Percentiles rank a stretch among this genome's conserved stretches.
These are phyloP conservation scores for Fistulina hepatica DNA, from an alignment of 1,284 basidiomycete species.

Conservation along the genomic window DNA sequence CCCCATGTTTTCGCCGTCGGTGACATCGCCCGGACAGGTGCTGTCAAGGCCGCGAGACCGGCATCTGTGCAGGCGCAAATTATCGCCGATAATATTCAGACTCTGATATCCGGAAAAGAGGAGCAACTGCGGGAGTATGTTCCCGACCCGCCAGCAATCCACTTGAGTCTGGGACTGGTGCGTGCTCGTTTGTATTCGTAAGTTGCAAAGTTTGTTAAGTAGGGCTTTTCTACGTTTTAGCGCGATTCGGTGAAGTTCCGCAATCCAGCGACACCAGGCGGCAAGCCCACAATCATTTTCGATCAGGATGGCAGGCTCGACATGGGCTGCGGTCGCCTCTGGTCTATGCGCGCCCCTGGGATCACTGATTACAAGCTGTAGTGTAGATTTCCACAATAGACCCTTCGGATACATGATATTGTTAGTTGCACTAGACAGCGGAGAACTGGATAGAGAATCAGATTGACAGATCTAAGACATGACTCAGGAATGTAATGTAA, in stretches of 20 bases:
- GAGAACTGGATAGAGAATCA: too few relatives aligned
- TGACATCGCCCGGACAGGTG: slow-evolving; percentile 33
- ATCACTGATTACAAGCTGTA: slow-evolving; percentile 10
- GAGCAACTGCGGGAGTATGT: slow-evolving; percentile 5
- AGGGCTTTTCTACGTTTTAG: neutral
- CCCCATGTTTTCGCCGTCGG: slow-evolving; percentile 34
- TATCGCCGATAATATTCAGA: slow-evolving; percentile 19
- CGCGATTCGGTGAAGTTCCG: slow-evolving; percentile 4
- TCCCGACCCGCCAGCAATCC: slow-evolving; percentile 7
- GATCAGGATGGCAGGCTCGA: slow-evolving; percentile 6
- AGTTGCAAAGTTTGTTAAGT: neutral
- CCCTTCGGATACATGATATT: too few relatives aligned
- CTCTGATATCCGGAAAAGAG: slow-evolving; percentile 13
- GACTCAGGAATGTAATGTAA: too few relatives aligned
- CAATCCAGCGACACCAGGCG: slow-evolving; percentile 4
- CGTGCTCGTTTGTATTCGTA: neutral
- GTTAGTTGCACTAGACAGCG: too few relatives aligned
- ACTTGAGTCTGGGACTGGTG: slow-evolving; percentile 11
- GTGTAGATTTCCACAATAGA: slow-evolving; percentile 1
- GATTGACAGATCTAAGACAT: too few relatives aligned
- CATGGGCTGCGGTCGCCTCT: slow-evolving; percentile 7
- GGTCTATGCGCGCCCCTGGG: slow-evolving; percentile 9
- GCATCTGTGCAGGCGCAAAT: slow-evolving; percentile 18
- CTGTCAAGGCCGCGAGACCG: slow-evolving; percentile 30
- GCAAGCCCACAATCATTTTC: slow-evolving; percentile 6